These are phyloP conservation scores for Lentinula sp. DNA, from an alignment of 768 basidiomycete genomes.

Conservation along the genomic window DNA sequence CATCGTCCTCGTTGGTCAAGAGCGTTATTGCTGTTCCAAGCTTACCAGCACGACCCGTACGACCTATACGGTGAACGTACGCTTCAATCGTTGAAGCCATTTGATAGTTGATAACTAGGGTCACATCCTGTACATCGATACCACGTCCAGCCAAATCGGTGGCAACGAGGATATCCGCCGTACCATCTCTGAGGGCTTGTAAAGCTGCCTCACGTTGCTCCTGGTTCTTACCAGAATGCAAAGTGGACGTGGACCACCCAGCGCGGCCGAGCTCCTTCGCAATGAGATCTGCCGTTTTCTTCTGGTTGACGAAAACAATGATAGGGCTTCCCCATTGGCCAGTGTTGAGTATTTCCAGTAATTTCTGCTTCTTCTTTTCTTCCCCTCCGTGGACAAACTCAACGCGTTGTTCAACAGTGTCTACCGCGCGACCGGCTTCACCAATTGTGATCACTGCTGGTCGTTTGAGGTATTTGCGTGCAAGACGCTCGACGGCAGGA, in stretches of 20 bases:
- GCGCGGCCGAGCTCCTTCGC: conserved; percentile 89
- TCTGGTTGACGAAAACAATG: conserved; percentile 99
- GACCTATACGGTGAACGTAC: conserved; percentile 98
- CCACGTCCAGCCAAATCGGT: conserved; percentile 98
- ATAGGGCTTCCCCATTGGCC: conserved; percentile 83
- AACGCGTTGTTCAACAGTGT: conserved; percentile 94
- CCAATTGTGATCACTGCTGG: conserved; percentile 97
- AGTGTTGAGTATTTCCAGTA: conserved; percentile 91
- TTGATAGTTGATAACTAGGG: conserved; percentile 94
- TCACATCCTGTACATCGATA: conserved; percentile 97
- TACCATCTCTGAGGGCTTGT: conserved; percentile 79
- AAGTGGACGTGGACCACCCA: conserved; percentile 86
- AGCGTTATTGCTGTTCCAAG: conserved; percentile 92
- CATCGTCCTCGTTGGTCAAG: conserved; percentile 92
- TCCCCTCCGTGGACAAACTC: conserved; percentile 92
- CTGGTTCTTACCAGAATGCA: conserved; percentile 98
- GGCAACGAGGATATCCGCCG: conserved; percentile 86
- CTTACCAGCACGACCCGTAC: conserved; percentile 98
- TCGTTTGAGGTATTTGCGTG: conserved; percentile 87
- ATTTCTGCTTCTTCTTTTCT: conserved; percentile 87
- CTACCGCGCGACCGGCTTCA: conserved; percentile 95
- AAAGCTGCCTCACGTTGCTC: conserved; percentile 94
- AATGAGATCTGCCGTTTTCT: conserved; percentile 98
- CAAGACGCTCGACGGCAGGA: conserved; percentile 89
- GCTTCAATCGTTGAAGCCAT: conserved; percentile 97